Conservation (phyloP, 1,284 basidiomycete genomes). For the Puccinia polysora region DNA sequence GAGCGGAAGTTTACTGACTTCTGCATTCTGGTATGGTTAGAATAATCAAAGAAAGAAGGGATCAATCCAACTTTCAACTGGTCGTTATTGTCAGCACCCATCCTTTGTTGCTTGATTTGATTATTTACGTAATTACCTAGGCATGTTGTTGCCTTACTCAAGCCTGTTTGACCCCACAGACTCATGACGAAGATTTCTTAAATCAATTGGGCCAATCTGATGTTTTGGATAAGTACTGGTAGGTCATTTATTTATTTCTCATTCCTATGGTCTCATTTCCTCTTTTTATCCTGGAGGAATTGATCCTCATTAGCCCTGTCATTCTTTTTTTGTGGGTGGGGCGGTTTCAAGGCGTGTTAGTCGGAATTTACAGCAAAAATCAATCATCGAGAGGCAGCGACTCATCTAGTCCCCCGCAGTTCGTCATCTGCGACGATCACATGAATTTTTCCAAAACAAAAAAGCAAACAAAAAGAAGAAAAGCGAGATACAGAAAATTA, state of each 20-base stretch:
- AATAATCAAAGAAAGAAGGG: constrained; percentile 84
- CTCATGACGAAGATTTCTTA: constrained; percentile 83
- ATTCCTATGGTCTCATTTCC: not conserved
- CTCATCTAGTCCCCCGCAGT: constrained; percentile 18
- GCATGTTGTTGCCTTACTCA: not conserved
- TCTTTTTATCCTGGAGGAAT: no score
- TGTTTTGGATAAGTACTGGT: constrained; percentile 44
- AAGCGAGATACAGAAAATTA: no score
- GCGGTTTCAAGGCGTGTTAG: constrained; percentile 44
- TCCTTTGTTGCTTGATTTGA: constrained; percentile 55
- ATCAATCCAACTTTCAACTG: constrained; percentile 88
- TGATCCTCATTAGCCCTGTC: no score
- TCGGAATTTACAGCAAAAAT: constrained; percentile 43
- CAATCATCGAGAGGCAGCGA: constrained; percentile 40
- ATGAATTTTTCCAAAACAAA: no score
- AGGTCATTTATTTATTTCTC: not conserved
- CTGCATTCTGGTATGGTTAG: constrained; percentile 55
- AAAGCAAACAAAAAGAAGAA: no score
- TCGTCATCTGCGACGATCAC: no score
- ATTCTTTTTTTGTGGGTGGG: no score
- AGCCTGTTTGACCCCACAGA: constrained; percentile 40
- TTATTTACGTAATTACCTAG: not conserved
- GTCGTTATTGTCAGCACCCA: constrained; percentile 67
- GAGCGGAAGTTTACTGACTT: constrained; percentile 1
- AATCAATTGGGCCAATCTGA: constrained; percentile 46